Evolutionary conservation across 139 green algal species (phyloP).

Genomic region (Tetraselmis striata): DNA sequence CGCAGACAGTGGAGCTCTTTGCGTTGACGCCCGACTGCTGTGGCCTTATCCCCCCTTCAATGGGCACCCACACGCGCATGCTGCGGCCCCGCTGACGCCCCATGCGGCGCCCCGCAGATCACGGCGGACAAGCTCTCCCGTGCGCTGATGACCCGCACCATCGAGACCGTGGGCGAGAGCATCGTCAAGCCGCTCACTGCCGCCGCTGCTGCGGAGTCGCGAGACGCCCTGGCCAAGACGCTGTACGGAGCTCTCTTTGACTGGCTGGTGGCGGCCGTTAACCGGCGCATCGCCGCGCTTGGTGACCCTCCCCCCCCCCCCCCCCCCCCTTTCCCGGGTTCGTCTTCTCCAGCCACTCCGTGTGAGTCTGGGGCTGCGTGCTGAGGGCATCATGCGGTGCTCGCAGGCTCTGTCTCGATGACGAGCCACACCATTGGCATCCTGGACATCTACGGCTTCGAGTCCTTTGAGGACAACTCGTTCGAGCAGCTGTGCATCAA

Average conservation of each 20-base stretch:
- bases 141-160: conserved; percentile 83
- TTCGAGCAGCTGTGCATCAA: conserved; percentile 91
- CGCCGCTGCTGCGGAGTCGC: conserved; percentile 68
- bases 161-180: conserved; percentile 54
- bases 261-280: conserved; percentile 71
- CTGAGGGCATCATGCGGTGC: no score
- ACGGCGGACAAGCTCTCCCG: conserved; percentile 61
- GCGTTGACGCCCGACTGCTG: no score
- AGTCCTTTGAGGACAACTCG: conserved; percentile 12
- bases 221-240: conserved; percentile 93
- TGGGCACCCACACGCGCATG: no score
- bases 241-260: conserved; percentile 93
- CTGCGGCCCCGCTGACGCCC: no score
- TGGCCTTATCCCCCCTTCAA: no score
- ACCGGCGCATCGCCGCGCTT: background rate
- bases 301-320: background rate
- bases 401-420: background rate
- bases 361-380: no score
- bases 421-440: conserved; percentile 62
- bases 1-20: no score
- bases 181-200: conserved; percentile 84
- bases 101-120: no score
- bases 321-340: no score
- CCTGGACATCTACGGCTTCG: conserved; percentile 89
- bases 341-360: no score